Percentiles rank a stretch among this genome's conserved stretches.
phyloP scores from a whole-genome alignment of 1,139 yeast species.

The Pneumocystis oryctolagi region DNA sequence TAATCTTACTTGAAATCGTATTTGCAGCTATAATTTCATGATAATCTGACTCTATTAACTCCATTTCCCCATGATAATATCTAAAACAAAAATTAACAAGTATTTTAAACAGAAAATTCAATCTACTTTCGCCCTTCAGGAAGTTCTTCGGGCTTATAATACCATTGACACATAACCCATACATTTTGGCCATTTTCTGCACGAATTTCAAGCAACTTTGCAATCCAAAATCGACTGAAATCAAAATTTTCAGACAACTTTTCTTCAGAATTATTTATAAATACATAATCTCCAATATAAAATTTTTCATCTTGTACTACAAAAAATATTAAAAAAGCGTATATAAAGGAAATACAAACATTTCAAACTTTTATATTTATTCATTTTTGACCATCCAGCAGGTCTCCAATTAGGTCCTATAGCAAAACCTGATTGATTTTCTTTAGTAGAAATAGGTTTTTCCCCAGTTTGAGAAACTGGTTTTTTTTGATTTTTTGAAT shows the following conservation, averaged over 20 bases:
- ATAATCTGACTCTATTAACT: conserved; percentile 13
- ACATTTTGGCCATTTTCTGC: conserved; percentile 12
- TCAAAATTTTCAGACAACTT: background rate
- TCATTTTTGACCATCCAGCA: background rate
- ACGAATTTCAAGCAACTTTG: conserved; percentile 13
- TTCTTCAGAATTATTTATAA: background rate
- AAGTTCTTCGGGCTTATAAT: conserved; percentile 14
- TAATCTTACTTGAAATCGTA: conserved; percentile 11
- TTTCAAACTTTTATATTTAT: background rate
- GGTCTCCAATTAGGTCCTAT: background rate
- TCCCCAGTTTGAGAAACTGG: background rate
- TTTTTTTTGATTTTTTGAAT: background rate
- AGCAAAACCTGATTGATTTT: background rate
- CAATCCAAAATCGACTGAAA: conserved; percentile 10
- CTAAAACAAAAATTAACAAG: background rate
- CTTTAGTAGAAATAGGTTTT: background rate
- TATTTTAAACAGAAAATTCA: background rate
- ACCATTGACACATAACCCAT: conserved; percentile 13
- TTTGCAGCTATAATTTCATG: conserved; percentile 15
- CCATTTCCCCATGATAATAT: conserved; percentile 14
- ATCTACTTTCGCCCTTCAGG: conserved; percentile 13
- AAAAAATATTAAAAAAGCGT: background rate
- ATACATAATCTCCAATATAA: background rate
- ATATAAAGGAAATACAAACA: background rate
- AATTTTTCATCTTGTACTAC: background rate